A percentile compares a stretch with the other conserved stretches of the same genome.
Evolutionary conservation across 169 alveolate genomes (phyloP).

Genomic region (Plasmodium reichenowi): DNA sequence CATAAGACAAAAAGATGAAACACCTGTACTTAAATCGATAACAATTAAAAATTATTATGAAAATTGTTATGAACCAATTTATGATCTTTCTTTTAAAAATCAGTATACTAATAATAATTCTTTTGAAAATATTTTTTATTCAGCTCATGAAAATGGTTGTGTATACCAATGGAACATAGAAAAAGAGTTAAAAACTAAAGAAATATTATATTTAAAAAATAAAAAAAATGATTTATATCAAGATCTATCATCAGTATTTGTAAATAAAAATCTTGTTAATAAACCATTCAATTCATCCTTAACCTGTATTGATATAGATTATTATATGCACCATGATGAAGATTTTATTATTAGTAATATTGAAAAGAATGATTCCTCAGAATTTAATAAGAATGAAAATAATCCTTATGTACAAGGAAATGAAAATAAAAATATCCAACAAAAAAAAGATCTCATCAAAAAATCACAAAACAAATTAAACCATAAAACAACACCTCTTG

Average conservation of each 20-base stretch:
- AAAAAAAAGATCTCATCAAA: background rate
- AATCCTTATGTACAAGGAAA: background rate
- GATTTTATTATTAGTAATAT: conserved; percentile 56
- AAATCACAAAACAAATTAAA: background rate
- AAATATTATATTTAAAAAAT: conserved; percentile 63
- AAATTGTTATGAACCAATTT: conserved; percentile 67
- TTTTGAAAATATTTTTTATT: conserved; percentile 58
- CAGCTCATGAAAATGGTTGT: conserved; percentile 74
- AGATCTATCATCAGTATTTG: conserved; percentile 71
- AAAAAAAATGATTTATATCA: conserved; percentile 67
- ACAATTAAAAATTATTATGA: conserved; percentile 67
- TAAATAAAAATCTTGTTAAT: conserved; percentile 46
- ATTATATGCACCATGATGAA: conserved; percentile 63
- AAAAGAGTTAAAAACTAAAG: conserved; percentile 71
- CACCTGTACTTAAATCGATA: conserved; percentile 44
- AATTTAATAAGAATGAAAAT: conserved; percentile 13
- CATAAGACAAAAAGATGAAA: conserved; percentile 32
- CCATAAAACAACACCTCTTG: background rate
- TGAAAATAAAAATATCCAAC: background rate
- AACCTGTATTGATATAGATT: conserved; percentile 63
- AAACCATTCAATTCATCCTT: conserved; percentile 70
- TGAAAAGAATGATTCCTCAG: conserved; percentile 1
- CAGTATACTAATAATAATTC: conserved; percentile 8
- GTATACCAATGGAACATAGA: conserved; percentile 72
- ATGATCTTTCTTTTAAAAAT: conserved; percentile 55